Evolutionary conservation across 2,329 filamentous ascomycete species (phyloP).

Genomic region (Sordariomycetes sp.): DNA sequence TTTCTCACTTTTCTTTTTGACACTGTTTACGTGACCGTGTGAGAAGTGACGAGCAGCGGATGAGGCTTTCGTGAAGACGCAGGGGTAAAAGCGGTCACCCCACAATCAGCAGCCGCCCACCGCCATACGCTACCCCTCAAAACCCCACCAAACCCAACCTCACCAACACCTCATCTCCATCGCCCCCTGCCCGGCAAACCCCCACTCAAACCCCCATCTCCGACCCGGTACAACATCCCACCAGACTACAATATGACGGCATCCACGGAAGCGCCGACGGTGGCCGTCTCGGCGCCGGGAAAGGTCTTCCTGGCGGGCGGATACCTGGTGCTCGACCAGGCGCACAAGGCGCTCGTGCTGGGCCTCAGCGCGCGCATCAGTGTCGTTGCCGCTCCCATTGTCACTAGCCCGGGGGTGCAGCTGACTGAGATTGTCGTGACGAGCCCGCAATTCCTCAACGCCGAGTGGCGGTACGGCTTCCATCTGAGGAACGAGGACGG

Average conservation of each 20-base stretch:
- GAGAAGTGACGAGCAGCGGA: too few relatives aligned
- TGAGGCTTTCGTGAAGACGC: too few relatives aligned
- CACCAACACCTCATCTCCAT: too few relatives aligned
- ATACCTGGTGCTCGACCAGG: constrained; percentile 83
- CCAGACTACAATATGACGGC: not conserved
- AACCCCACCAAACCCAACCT: too few relatives aligned
- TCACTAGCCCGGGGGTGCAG: constrained; percentile 48
- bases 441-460: constrained; percentile 82
- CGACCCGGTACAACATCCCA: too few relatives aligned
- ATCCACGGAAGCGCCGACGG: constrained; percentile 4
- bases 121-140: too few relatives aligned
- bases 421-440: constrained; percentile 67
- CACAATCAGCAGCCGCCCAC: too few relatives aligned
- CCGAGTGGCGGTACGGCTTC: constrained; percentile 80
- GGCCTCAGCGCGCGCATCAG: constrained; percentile 57
- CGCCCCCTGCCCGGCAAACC: too few relatives aligned
- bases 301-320: constrained; percentile 93
- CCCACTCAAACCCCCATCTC: too few relatives aligned
- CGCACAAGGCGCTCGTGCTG: constrained; percentile 65
- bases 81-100: too few relatives aligned
- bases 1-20: too few relatives aligned
- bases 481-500: constrained; percentile 55
- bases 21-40: too few relatives aligned
- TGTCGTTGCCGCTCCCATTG: constrained; percentile 43
- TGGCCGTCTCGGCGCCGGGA: constrained; percentile 77